phyloP scores from a whole-genome alignment of 2,329 filamentous ascomycete genomes.

The Thielaviopsis ethacetica region DNA sequence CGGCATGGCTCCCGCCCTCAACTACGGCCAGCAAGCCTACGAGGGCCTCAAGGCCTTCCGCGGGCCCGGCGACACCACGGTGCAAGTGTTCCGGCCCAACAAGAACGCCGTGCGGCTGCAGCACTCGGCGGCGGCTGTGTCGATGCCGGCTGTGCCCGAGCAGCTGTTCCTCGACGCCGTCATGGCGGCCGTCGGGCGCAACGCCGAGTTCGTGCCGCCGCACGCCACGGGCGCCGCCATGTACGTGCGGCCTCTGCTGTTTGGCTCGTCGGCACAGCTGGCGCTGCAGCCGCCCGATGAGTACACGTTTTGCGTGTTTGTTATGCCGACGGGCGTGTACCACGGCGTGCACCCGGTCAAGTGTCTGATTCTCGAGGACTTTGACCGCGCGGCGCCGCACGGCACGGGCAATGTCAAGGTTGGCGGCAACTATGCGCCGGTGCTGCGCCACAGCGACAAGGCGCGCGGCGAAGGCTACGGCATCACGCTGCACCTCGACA shows the following conservation, averaged over 20 bases:
- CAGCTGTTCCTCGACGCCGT: constrained; percentile 62
- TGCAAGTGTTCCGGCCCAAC: constrained; percentile 76
- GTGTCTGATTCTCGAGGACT: constrained; percentile 76
- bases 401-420: constrained; percentile 87
- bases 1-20: constrained; percentile 86
- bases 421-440: constrained; percentile 90
- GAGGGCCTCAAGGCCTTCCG: constrained; percentile 98
- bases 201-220: constrained; percentile 82
- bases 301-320: constrained; percentile 82
- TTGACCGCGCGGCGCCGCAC: constrained; percentile 82
- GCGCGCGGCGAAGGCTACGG: constrained; percentile 66
- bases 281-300: constrained; percentile 77
- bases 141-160: constrained; percentile 64
- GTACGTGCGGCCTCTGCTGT: constrained; percentile 81
- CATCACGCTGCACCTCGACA: constrained; percentile 92
- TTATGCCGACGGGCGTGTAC: constrained; percentile 84
- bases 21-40: constrained; percentile 96
- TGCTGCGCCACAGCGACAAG: constrained; percentile 71
- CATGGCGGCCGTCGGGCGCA: constrained; percentile 67
- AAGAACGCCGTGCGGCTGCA: constrained; percentile 75
- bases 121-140: constrained; percentile 68
- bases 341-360: constrained; percentile 81
- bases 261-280: constrained; percentile 74
- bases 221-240: constrained; percentile 78
- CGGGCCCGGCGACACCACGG: constrained; percentile 46